phyloP scores from a whole-genome alignment of 31 red algal genomes.

The Asparagopsis taxiformis region DNA sequence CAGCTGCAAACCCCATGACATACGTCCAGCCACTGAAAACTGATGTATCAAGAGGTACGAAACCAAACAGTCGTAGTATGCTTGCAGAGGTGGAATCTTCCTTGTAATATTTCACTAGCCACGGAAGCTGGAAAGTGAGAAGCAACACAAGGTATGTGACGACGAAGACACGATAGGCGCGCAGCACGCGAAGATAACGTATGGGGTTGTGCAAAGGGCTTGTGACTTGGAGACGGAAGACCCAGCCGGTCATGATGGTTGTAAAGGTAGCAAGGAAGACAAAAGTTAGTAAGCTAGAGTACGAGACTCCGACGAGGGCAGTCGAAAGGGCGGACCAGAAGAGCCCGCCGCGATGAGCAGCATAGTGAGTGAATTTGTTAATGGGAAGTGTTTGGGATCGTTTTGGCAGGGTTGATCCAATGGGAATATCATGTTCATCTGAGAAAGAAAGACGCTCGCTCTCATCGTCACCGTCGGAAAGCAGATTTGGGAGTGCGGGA shows the following conservation, averaged over 20 bases:
- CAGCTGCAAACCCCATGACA: constrained; percentile 40
- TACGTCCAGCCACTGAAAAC: constrained; percentile 26
- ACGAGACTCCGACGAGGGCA: constrained; percentile 16
- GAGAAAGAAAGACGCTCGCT: background rate
- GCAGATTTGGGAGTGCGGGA: constrained; percentile 8
- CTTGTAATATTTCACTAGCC: constrained; percentile 19
- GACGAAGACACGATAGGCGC: constrained; percentile 10
- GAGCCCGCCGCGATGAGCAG: constrained; percentile 26
- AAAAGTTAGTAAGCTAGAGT: constrained; percentile 29
- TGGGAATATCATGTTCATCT: background rate
- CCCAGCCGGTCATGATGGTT: constrained; percentile 11
- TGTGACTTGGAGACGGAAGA: background rate
- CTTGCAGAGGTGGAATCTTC: background rate
- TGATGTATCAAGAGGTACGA: constrained; percentile 17
- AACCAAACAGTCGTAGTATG: constrained; percentile 21
- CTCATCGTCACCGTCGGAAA: background rate
- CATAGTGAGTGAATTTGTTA: constrained; percentile 19
- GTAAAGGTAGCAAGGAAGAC: constrained; percentile 24
- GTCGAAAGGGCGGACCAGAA: constrained; percentile 35
- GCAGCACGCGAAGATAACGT: constrained; percentile 2
- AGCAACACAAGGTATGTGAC: constrained; percentile 17
- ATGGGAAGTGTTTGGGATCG: background rate
- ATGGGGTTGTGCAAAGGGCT: constrained; percentile 1
- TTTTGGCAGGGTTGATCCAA: background rate
- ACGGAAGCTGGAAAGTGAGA: constrained; percentile 29